Base-by-base conservation (phyloP, 352 stramenopile genomes). In the Phytophthora agathidicida region DNA sequence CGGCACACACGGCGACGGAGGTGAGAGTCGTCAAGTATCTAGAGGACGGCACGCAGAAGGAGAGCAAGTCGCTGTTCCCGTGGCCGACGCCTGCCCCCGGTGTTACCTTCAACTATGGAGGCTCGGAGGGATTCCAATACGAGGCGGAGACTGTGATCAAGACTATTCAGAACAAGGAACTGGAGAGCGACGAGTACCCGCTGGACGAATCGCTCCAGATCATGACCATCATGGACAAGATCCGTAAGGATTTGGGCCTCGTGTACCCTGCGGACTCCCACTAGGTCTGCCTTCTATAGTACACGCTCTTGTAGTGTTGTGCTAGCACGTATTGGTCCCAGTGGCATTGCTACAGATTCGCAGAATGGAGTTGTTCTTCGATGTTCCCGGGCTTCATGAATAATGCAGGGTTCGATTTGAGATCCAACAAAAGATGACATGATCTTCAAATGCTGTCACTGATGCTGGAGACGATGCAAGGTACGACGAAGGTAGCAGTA, bases 121-220 rank as follows among this genome's bases (percentile, higher is more conserved):
- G 55, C 45, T 64, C 45, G 22, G 44, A 64, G 26, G 85, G 88
- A 9, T 93, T 97, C 43, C 56, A 73, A n/a, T 94, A 93, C 58
- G 88, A 97, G 53, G 85, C 75, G 0, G 73, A 86, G 35, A 79
- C 83, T 1, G 83, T 95, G 5, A 78, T 71, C 0, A 57, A 79
- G 5, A 78, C 82, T 9, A 83, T 97, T 26, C 65, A 75, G 58
- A 64, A 49, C 28, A 66, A 80, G 24, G 45, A 82, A 26, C 61
- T 37, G 11, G 71, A 90, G 44, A 61, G 48, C 16, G 49, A 69
- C 0, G 71, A 86, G 41, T 89, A 87, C 47, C 63, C 80, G 7
- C 73, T 73, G 30, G 55, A 73, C 31, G 80, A 91, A 42, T 88
- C 76, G 46, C 59, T 93, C 9, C 47, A 73, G 16, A 65, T 92